Base-by-base conservation (phyloP, 1,284 basidiomycete genomes). In the Schizophyllum commune region DNA sequence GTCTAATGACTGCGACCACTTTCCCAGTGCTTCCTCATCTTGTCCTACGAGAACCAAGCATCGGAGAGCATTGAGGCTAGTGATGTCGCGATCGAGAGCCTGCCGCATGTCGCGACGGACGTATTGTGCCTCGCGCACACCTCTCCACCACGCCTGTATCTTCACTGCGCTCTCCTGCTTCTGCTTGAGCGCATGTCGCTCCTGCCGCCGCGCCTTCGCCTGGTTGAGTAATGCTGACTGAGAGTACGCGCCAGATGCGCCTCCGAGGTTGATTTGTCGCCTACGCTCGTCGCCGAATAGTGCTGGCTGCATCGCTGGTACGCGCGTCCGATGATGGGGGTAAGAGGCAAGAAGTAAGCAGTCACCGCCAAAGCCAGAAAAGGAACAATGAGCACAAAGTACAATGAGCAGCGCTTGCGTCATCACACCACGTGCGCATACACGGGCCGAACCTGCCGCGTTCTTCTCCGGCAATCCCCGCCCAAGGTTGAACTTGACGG, bases 201-300 rank as follows among this genome's bases (percentile, higher is more conserved):
- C 82, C 58, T 77, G 74, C 51, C 89, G 79, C 59, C 81, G 77
- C 7, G 75, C 74, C 66, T 81, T 82, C 6, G 88, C 91, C 59
- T 83, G 78, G 64, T 82, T 78, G 52, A 92, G 74, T 65, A 92
- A 80, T 54, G 81, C 74, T 9, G 78, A 72, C 54, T 83, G 82
- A 0, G 83, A 78, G 17, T 82, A 68, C 8, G 79, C 77, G 15
- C 81, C 73, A 0, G 79, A 79, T 0, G 78, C 70, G 2, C 87
- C 87, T n/a, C 91, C 91, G 33, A 93, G 81, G 70, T 93, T 92
- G 66, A 93, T 92, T 64, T 83, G 79, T 32, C 86, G 81, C 60
- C 83, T 79, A 62, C 78, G 64, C 58, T 80, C 79, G 63, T 81
- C 78, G 11, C 75, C 77, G 65, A 84, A 83, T 39, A 79, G 65